Evolutionary conservation across 805 yeast genomes (phyloP), one percentile per base, ranked within the genome.

Genomic region (Saturnispora zaruensis): DNA sequence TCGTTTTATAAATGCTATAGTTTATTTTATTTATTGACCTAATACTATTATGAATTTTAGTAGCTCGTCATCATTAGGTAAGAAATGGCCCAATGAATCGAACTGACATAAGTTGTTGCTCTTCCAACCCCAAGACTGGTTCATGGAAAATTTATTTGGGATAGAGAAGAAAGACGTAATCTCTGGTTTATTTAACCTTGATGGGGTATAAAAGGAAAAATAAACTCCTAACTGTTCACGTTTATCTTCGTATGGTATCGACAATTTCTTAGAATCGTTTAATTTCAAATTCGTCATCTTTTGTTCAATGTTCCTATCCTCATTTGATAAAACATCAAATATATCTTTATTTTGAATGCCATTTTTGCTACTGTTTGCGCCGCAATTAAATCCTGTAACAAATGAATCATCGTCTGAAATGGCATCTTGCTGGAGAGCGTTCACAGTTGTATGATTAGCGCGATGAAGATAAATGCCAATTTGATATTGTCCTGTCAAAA

Each of bases 61-160:
- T 32, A 72, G 63, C 18, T 70, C 67, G 47, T 71, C 73, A 51
- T 73, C 76, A 5, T 71, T 75, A 23, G 63, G 67, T 5, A 71
- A 69, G 52, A 73, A 65, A 0, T 71, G 65, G 3, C 78, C 77
- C 56, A 72, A 74, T 41, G 75, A 78, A 45, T 73, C 69, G 55
- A 76, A 75, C 3, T 73, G 65, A 47, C 79, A 76, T 74, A 77
- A 71, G 43, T 76, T 73, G 46, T 72, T 74, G 53, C 79, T 73
- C 51, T 76, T 77, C 82, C 82, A 77, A 0, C 82, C 82, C 82
- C 82, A 77, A 53, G 80, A 75, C 59, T 78, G 82, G 1, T 78
- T 72, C 45, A 69, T 68, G 45, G 73, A 74, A 58, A 77, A 77
- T 49, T 66, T 63, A 52, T 76, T 77, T 0, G 82, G 81, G n/a